Conservation (phyloP, 2,329 filamentous ascomycete species). For the Rutstroemia sp. region DNA sequence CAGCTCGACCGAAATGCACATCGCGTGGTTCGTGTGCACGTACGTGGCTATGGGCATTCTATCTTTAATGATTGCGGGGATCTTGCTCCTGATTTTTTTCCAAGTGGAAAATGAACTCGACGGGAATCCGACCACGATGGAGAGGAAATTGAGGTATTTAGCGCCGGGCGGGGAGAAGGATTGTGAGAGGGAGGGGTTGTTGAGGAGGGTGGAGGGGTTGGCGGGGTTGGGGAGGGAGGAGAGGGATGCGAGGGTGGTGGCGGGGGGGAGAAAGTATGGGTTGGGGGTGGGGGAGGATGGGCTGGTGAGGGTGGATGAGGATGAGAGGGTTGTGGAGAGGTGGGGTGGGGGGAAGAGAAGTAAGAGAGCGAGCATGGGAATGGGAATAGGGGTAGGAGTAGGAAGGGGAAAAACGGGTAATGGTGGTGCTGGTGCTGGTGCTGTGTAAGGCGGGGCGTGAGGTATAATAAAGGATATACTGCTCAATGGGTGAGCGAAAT, state of each 20-base stretch:
- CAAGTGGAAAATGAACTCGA: not conserved
- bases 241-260: constrained; percentile 27
- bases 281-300: constrained; percentile 30
- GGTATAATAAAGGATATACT: too few species aligned
- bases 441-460: too few species aligned
- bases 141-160: not conserved
- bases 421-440: too few species aligned
- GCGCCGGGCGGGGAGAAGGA: not conserved
- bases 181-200: constrained; percentile 28
- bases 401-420: not conserved
- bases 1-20: not conserved
- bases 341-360: not conserved
- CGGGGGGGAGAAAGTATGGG: constrained; percentile 28
- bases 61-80: not conserved
- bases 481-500: too few species aligned
- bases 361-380: not conserved
- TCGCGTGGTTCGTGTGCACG: not conserved
- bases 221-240: constrained; percentile 27
- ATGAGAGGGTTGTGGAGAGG: constrained; percentile 12
- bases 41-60: not conserved
- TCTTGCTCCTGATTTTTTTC: not conserved
- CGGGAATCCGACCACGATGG: not conserved
- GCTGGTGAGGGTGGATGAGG: constrained; percentile 19
- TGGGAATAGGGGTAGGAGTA: not conserved
- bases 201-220: constrained; percentile 34